Evolutionary conservation across 2,329 filamentous ascomycete species (phyloP).

Genomic region (Rosellinia necatrix): DNA sequence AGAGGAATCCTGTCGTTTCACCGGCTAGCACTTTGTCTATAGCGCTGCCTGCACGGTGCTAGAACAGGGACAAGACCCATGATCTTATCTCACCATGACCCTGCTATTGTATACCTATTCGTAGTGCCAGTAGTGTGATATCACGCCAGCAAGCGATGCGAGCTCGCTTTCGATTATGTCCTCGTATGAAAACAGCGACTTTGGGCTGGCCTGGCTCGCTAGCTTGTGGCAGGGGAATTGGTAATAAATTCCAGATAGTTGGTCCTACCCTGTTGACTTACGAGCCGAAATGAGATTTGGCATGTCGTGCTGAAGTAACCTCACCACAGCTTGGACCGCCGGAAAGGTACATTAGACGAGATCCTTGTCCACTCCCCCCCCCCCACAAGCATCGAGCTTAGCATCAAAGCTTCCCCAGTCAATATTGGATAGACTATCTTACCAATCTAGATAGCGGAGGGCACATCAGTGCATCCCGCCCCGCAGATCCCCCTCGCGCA

Average conservation of each 20-base stretch:
- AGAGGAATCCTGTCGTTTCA: neutral
- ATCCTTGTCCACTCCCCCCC: no score
- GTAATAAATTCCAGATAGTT: neutral
- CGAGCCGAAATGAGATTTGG: neutral
- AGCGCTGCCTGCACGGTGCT: neutral
- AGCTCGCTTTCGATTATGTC: neutral
- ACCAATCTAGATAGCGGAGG: no score
- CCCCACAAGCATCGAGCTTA: no score
- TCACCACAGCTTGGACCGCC: neutral
- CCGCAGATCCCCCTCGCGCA: slow-evolving; percentile 24
- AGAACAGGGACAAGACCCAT: neutral
- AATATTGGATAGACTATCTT: no score
- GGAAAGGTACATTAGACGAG: neutral
- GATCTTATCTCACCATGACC: neutral
- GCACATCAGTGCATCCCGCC: slow-evolving; percentile 9
- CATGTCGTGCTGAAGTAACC: neutral
- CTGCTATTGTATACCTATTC: neutral
- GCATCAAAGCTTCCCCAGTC: no score
- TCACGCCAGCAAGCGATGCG: neutral
- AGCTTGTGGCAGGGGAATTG: no score
- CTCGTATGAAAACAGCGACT: no score
- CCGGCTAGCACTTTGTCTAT: neutral
- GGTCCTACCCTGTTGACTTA: neutral
- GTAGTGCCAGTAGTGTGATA: neutral
- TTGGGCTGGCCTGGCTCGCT: no score